Evolutionary conservation across 805 yeast species (phyloP), one percentile per base, ranked within the genome.

Genomic region (Candida odintsovae): DNA sequence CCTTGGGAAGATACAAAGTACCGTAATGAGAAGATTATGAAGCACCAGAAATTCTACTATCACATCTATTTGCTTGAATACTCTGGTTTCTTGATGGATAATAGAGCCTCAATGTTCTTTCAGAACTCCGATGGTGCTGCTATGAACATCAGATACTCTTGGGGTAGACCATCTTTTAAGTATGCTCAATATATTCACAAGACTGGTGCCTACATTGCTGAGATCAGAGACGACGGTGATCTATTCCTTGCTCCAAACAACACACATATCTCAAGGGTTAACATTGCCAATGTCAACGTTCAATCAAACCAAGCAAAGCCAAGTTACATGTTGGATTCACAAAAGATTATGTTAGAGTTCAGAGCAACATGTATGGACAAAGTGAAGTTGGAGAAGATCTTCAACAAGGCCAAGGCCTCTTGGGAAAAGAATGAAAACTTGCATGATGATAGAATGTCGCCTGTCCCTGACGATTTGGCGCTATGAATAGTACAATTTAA

Each of bases 181-280:
- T 86, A 78, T 63, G 89, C 88, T 1, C 99, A 94, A 64, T 95
- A 86, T 60, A 83, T 94, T 43, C 99, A 94, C 63, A 76, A 73
- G 48, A 80, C 95, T 0, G 99, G 99, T 2, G 82, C 87, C 1
- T 88, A 90, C 57, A 80, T 94, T 45, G 95, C 94, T 2, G 97
- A 92, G 64, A 71, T 92, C 28, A 71, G 90, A 53, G 87, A 80
- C 36, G 82, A 80, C 53, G 94, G 95, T 20, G 83, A 80, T 44
- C 74, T 89, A 51, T 82, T 86, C 55, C 67, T 90, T 58, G 95
- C 95, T 1, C 95, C 97, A 2, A 90, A 90, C 59, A 86, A 90
- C 58, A 76, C 87, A 23, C 92, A 88, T 59, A 76, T 90, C 36
- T 78, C 92, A 1, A 72, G 96, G 47, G 77, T 82, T 15, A 82